Evolutionary conservation across 169 alveolate species (phyloP), one percentile per base, ranked within the genome.

Genomic region (Plasmodium falciparum): DNA sequence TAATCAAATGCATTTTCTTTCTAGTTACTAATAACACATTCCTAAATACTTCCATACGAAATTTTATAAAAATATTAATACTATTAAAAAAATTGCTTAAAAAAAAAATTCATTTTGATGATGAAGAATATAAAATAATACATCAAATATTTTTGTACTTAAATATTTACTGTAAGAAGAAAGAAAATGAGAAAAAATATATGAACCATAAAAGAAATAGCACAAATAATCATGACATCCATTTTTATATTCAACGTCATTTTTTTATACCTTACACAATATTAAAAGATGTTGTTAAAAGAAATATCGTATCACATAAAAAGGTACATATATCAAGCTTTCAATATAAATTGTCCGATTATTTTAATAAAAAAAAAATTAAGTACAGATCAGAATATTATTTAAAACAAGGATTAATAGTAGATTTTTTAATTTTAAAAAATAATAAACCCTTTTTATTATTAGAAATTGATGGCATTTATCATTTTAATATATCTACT

Each of bases 321-420:
- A 65, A 78, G 52, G 49, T 67, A n/a, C 22, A 78, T 61, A 78
- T 78, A 71, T 78, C 89, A 62, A 78, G 89, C 26, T 78, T 78
- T 78, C 89, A 78, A 59, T 78, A 78, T 61, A 78, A 78, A 66
- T 54, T 78, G 29, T 78, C 78, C 7, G 54, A 67, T 29, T 78
- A 65, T 78, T 65, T 78, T 52, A 78, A 78, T 67, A 78, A 52
- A 24, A 78, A 78, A 78, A 65, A 52, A 50, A 78, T 78, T 12
- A 66, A 29, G 54, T 67, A 78, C 58, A 78, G 54, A 71, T 78
- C 89, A 26, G 89, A 78, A 66, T 24, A 78, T 78, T 65, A 39
- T 45, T 78, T 78, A 61, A 78, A 78, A 59, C 76, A 61, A 8
- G 89, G 78, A 4, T n/a, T 78, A 22, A 58, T 78, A 43, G 89